Percentiles rank a stretch among this genome's conserved stretches.
Evolutionary conservation across 129 eudicot species (phyloP).

Genomic region (Lactuca sativa): DNA sequence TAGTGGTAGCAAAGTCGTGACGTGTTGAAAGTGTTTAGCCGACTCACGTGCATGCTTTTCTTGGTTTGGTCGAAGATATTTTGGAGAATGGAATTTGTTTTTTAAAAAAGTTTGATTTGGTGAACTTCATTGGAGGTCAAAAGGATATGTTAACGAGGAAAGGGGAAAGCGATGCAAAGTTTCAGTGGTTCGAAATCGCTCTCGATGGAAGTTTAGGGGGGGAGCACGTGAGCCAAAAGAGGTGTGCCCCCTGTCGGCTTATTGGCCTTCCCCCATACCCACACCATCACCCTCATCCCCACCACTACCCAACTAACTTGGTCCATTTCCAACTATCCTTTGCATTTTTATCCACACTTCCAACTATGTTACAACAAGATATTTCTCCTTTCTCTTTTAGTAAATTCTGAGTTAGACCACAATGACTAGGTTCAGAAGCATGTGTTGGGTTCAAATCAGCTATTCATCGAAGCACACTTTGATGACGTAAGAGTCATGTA

Average conservation of each 20-base stretch:
- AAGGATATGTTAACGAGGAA: constrained; percentile 21
- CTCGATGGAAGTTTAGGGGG: constrained; percentile 28
- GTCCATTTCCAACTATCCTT: neutral
- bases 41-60: constrained; percentile 33
- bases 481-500: too few relatives aligned
- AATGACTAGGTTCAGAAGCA: too few relatives aligned
- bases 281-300: neutral
- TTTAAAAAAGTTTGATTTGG: neutral
- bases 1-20: constrained; percentile 26
- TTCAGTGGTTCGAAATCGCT: constrained; percentile 26
- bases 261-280: constrained; percentile 1
- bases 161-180: constrained; percentile 19
- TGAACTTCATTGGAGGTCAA: constrained; percentile 34
- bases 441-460: too few relatives aligned
- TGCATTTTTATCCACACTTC: too few relatives aligned
- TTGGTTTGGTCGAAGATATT: constrained; percentile 25
- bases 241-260: constrained; percentile 37
- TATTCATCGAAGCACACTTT: too few relatives aligned
- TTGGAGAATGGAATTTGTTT: neutral
- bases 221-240: constrained; percentile 31
- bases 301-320: neutral
- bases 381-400: too few relatives aligned
- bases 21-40: constrained; percentile 20
- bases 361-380: too few relatives aligned
- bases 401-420: too few relatives aligned